Percentiles rank a stretch among this genome's conserved stretches.
Evolutionary conservation across 805 yeast species (phyloP).

Genomic region (Yarrowia alimentaria): DNA sequence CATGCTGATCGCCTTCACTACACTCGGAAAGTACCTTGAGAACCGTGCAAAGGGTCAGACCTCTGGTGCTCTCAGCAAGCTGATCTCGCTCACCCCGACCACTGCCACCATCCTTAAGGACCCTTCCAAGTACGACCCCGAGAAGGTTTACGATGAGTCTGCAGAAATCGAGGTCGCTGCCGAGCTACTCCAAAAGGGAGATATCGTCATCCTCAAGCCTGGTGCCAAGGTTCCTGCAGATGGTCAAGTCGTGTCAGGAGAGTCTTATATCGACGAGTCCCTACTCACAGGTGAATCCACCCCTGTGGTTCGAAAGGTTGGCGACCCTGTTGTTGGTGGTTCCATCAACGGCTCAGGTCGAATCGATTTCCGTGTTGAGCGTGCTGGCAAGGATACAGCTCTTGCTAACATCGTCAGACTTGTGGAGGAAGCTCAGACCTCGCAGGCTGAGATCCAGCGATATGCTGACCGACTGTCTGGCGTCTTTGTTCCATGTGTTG

Average conservation of each 20-base stretch:
- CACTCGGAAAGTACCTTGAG: conserved; percentile 89
- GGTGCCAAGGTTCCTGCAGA: conserved; percentile 92
- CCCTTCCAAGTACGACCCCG: conserved; percentile 30
- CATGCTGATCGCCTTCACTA: conserved; percentile 79
- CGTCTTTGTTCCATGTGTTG: conserved; percentile 74
- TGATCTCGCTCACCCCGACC: conserved; percentile 78
- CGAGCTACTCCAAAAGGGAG: conserved; percentile 74
- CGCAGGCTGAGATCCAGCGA: conserved; percentile 86
- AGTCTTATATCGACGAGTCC: conserved; percentile 84
- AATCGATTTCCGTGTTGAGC: conserved; percentile 63
- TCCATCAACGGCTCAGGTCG: conserved; percentile 80
- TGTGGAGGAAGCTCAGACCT: conserved; percentile 85
- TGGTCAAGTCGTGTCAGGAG: conserved; percentile 75
- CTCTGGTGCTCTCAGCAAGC: conserved; percentile 77
- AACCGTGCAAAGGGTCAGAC: conserved; percentile 92
- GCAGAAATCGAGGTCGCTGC: conserved; percentile 49
- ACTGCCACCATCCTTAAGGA: conserved; percentile 54
- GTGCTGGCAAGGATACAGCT: conserved; percentile 80
- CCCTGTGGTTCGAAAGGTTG: conserved; percentile 63
- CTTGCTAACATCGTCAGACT: conserved; percentile 80
- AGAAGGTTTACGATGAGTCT: conserved; percentile 4
- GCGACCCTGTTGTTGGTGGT: conserved; percentile 79
- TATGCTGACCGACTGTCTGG: conserved; percentile 84
- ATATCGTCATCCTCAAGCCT: conserved; percentile 73
- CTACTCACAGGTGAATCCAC: conserved; percentile 87